Evolutionary conservation across 805 yeast genomes (phyloP), one percentile per base, ranked within the genome.

Genomic region (Wickerhamiella galacta): DNA sequence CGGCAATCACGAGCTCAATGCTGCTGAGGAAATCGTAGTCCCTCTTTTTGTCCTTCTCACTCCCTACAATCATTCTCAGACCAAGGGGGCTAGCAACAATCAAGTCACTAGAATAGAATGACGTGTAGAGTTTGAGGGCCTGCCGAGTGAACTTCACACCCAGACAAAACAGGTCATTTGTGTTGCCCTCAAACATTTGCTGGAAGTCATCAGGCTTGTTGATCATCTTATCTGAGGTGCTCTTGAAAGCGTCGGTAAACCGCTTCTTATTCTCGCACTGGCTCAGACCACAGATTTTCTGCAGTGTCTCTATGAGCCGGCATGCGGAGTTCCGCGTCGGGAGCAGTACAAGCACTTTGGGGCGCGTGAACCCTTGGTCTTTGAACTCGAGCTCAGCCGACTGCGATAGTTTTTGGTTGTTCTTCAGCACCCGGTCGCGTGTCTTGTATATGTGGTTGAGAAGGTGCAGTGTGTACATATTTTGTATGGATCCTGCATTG

Each of bases 311-410:
- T 15, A 85, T 72, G 12, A 82, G 62, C 37, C 73, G 70, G 49
- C 70, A 74, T 18, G 90, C 82, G 7, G 75, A 58, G 43, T 82
- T 68, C 47, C 95, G 67, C 0, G 94, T 81, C 9, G 98, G 96
- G 25, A 81, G 58, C 17, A 90, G 54, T 4, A 87, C 70, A 35
- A 90, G 57, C 2, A 77, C 83, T 47, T 83, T 85, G 1, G 98
- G 93, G 40, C 96, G 66, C 0, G 95, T 85, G 52, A 82, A 90
- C 19, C 98, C 96, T 54, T 90, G 96, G 52, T 90, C 98, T 35
- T 93, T 60, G 41, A 66, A 64, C 20, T 41, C 45, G 14, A 38
- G 39, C n/a, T 42, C 45, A 3, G 39, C 35, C n/a, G 41, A 41
- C n/a, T 58, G 60, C 12, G 52, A 43, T 15, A 74, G 42, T 43